Evolutionary conservation across 768 basidiomycete genomes (phyloP).

Genomic region (Arthromyces matolae): DNA sequence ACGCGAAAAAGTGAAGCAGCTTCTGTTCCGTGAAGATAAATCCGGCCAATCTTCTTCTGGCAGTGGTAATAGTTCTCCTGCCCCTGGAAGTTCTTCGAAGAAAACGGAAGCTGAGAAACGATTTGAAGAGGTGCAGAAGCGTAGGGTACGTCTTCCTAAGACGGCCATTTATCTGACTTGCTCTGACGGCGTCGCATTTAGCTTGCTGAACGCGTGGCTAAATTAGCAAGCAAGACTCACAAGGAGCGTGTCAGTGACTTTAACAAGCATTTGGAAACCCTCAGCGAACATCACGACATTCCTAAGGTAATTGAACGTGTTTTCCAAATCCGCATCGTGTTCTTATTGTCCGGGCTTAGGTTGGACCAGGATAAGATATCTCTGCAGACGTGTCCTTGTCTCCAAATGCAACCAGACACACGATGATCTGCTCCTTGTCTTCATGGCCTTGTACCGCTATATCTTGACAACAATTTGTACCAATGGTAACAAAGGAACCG

Average conservation of each 20-base stretch:
- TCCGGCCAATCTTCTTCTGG: slow-evolving; percentile 44
- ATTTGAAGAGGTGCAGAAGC: slow-evolving; percentile 84
- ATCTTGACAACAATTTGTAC: not conserved
- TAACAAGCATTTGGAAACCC: slow-evolving; percentile 78
- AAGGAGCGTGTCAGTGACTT: slow-evolving; percentile 93
- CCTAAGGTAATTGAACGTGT: slow-evolving; percentile 60
- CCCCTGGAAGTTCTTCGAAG: slow-evolving; percentile 44
- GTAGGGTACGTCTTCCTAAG: slow-evolving; percentile 54
- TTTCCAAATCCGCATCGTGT: slow-evolving; percentile 1
- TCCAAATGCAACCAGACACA: no score
- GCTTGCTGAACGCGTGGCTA: slow-evolving; percentile 73
- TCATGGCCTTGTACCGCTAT: slow-evolving; percentile 1
- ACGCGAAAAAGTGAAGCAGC: slow-evolving; percentile 48
- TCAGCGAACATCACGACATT: slow-evolving; percentile 94
- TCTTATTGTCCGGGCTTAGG: slow-evolving; percentile 40
- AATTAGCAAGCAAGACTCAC: slow-evolving; percentile 80
- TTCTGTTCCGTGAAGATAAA: slow-evolving; percentile 45
- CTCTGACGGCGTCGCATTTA: slow-evolving; percentile 25
- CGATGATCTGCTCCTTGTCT: slow-evolving; percentile 1
- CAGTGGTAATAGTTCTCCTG: slow-evolving; percentile 61
- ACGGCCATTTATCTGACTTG: not conserved
- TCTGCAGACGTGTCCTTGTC: no score
- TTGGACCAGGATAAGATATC: slow-evolving; percentile 83
- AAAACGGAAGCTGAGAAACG: slow-evolving; percentile 87
- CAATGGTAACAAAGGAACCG: slow-evolving; percentile 2